Percentiles rank a stretch among this genome's conserved stretches.
Conservation (phyloP, 2,329 filamentous ascomycete species). For the Ceratocystis huliohia region DNA sequence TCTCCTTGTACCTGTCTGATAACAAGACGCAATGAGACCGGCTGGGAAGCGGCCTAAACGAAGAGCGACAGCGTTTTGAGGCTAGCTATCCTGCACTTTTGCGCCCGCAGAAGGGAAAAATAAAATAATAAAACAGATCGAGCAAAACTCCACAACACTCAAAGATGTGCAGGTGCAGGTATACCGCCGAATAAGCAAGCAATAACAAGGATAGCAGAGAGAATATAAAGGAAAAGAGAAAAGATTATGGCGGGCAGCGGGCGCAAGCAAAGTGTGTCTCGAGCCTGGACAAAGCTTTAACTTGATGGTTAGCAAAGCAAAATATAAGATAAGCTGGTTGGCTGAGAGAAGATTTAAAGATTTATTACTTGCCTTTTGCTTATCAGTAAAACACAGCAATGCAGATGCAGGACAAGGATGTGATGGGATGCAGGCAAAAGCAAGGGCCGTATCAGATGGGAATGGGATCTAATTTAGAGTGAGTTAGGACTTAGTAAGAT, state of each 20-base stretch:
- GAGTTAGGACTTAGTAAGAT: no score
- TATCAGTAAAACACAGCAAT: slow-evolving; percentile 13
- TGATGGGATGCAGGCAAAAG: background rate
- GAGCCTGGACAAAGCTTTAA: slow-evolving; percentile 8
- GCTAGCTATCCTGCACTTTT: slow-evolving; percentile 8
- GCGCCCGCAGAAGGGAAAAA: slow-evolving; percentile 13
- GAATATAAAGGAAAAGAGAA: slow-evolving; percentile 1
- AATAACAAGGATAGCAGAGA: background rate
- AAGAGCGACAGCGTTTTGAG: background rate
- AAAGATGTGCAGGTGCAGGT: background rate
- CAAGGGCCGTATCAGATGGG: background rate
- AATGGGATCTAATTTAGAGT: no score
- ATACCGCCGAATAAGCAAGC: background rate
- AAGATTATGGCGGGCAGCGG: slow-evolving; percentile 2
- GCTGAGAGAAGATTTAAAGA: background rate
- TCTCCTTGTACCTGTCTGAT: no score
- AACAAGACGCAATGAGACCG: no score
- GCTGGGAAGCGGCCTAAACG: no score
- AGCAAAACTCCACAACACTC: background rate
- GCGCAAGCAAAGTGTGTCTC: slow-evolving; percentile 3
- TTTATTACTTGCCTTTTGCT: slow-evolving; percentile 9
- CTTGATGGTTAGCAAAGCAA: slow-evolving; percentile 11
- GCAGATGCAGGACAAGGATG: slow-evolving; percentile 1
- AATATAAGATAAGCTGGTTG: slow-evolving; percentile 19
- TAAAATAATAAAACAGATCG: background rate